Base-by-base conservation (phyloP, 2,329 filamentous ascomycete species). In the Ascochyta koolunga region DNA sequence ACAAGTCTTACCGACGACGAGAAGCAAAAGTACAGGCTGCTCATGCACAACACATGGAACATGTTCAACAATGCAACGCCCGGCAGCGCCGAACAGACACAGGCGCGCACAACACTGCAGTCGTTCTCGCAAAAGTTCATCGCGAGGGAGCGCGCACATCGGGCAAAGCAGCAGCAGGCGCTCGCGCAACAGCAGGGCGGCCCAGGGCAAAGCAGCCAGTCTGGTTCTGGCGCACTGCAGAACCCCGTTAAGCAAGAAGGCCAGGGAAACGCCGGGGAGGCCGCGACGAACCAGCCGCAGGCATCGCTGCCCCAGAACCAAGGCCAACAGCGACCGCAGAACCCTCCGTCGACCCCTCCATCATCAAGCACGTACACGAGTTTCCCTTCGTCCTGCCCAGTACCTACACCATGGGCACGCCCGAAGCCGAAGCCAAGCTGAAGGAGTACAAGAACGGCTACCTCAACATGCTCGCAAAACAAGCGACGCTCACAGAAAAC, bases 41-140 rank as follows among this genome's bases (percentile, higher is more conserved):
- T 81, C 18, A 79, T 87, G 57, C 77, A 78, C 51, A 79, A 76
- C 56, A 76, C 84, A 43, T 87, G 83, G 83, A 77, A 79, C 25
- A 70, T 78, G 27, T 74, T 83, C 44, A 79, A 83, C 54, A 77
- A 66, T 36, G 77, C 78, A 35, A 76, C 82, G 11, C 72, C 75
- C 29, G 79, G 80, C 47, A 82, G 77, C 45, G 66, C 75, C 1
- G 79, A 83, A 54, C 80, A 83, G 61, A 76, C 77, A 50, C 72
- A 74, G 36, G 82, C 80, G 11, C 79, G 81, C 44, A 71, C 76
- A 24, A 82, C 81, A 59, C 76, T 86, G 18, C 75, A 78, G 13
- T 77, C 81, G 54, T 76, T 81, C 42, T 83, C 81, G 7, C 69
- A 76, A 45, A 79, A 75, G 52, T 73, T 83, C 51, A 85, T 83